Evolutionary conservation across 2,329 filamentous ascomycete species (phyloP).

Genomic region (Trichoderma asperellum): DNA sequence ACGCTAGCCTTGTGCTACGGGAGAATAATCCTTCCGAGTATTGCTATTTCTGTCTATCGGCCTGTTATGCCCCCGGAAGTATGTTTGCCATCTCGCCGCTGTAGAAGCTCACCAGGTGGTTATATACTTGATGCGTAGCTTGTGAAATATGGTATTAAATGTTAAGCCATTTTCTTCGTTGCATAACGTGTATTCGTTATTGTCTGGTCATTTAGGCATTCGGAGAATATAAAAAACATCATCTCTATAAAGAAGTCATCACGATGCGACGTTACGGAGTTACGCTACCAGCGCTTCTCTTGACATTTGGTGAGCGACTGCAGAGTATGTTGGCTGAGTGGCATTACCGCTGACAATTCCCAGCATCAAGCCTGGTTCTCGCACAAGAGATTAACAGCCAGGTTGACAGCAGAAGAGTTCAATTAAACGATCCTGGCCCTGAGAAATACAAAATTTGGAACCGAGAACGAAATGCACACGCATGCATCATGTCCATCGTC

Average conservation of each 20-base stretch:
- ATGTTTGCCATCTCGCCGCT: conserved; percentile 4
- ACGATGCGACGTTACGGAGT: not conserved
- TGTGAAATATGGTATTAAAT: not conserved
- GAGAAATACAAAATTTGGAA: conserved; percentile 10
- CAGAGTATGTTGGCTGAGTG: not conserved
- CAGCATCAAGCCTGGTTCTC: not conserved
- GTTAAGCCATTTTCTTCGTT: not conserved
- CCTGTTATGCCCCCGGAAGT: conserved; percentile 4
- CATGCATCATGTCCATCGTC: conserved; percentile 26
- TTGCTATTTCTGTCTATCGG: conserved; percentile 14
- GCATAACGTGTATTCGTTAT: not conserved
- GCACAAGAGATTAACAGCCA: not conserved
- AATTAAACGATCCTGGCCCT: not conserved
- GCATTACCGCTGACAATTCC: not conserved
- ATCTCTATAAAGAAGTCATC: not conserved
- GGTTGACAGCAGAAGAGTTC: not conserved
- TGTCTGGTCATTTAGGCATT: not conserved
- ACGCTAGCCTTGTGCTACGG: conserved; percentile 2
- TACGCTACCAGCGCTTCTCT: not conserved
- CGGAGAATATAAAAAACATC: too few species aligned
- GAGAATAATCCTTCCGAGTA: conserved; percentile 18
- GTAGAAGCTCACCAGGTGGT: not conserved
- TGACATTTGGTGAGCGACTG: conserved; percentile 4
- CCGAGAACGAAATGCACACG: conserved; percentile 21
- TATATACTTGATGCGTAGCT: not conserved